Conservation (phyloP, 148 eudicot species). For the Vaccinium vitisidaea region DNA sequence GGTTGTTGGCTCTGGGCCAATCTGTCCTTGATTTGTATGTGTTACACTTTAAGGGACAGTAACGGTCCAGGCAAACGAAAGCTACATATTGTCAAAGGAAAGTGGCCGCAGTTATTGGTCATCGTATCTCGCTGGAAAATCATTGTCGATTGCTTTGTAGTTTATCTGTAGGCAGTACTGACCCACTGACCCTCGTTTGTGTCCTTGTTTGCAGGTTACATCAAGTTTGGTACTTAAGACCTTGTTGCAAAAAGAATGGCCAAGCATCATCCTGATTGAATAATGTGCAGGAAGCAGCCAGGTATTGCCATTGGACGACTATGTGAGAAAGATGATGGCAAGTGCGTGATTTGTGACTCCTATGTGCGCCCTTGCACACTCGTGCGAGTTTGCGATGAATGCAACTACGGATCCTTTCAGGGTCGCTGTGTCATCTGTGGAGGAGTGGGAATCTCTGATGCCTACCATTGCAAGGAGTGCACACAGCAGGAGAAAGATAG, state of each 20-base stretch:
- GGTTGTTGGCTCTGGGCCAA: background rate
- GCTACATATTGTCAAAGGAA: background rate
- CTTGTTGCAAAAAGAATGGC: conserved; percentile 40
- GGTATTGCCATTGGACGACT: conserved; percentile 72
- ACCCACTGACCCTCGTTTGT: too few species aligned
- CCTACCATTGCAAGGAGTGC: conserved; percentile 76
- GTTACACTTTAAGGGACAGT: background rate
- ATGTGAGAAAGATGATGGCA: conserved; percentile 64
- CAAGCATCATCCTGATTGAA: conserved; percentile 68
- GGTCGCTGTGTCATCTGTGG: conserved; percentile 75
- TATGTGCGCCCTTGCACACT: conserved; percentile 69
- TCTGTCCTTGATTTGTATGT: background rate
- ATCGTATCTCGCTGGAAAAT: background rate
- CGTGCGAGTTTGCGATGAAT: conserved; percentile 50
- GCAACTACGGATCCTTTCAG: conserved; percentile 68
- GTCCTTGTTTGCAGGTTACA: conserved; percentile 13
- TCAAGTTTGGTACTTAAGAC: conserved; percentile 12
- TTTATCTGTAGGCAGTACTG: background rate
- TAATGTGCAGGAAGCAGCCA: conserved; percentile 72
- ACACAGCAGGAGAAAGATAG: conserved; percentile 84
- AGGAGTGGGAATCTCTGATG: conserved; percentile 77
- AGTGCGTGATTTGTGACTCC: conserved; percentile 67
- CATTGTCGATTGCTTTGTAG: background rate
- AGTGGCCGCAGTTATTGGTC: background rate
- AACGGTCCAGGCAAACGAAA: background rate